Evolutionary conservation across 2,329 filamentous ascomycete species (phyloP).

Genomic region (Xylogone sp.): DNA sequence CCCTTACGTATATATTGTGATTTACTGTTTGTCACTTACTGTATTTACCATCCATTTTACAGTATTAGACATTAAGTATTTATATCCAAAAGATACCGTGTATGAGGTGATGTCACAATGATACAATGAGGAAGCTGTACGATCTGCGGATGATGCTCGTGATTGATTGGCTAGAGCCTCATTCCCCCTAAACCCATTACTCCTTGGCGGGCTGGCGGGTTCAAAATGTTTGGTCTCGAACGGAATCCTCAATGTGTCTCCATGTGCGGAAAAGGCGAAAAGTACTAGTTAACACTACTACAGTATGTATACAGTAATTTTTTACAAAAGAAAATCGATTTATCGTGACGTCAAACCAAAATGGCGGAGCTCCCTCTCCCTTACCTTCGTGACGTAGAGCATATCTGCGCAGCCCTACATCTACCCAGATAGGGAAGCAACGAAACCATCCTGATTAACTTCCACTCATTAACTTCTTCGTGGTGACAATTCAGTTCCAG

Average conservation of each 20-base stretch:
- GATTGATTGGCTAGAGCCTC: background rate
- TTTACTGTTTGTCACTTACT: too few relatives aligned
- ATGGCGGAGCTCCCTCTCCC: background rate
- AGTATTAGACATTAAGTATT: too few relatives aligned
- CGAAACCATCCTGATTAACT: background rate
- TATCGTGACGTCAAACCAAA: background rate
- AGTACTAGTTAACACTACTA: too few relatives aligned
- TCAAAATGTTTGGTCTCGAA: background rate
- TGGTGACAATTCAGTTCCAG: background rate
- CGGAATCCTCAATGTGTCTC: too few relatives aligned
- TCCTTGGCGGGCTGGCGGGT: background rate
- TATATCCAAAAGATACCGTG: too few relatives aligned
- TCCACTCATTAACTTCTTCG: background rate
- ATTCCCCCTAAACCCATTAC: background rate
- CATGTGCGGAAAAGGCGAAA: too few relatives aligned
- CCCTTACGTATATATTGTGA: too few relatives aligned
- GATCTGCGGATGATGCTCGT: background rate
- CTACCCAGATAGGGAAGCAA: background rate
- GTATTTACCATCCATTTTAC: too few relatives aligned
- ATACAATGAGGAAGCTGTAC: background rate
- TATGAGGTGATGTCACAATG: background rate
- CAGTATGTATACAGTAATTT: too few relatives aligned
- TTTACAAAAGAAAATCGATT: background rate
- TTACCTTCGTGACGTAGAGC: background rate
- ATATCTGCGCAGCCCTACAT: background rate